Base-by-base conservation (phyloP, 2,329 filamentous ascomycete species). In the Colletotrichum liriopes region DNA sequence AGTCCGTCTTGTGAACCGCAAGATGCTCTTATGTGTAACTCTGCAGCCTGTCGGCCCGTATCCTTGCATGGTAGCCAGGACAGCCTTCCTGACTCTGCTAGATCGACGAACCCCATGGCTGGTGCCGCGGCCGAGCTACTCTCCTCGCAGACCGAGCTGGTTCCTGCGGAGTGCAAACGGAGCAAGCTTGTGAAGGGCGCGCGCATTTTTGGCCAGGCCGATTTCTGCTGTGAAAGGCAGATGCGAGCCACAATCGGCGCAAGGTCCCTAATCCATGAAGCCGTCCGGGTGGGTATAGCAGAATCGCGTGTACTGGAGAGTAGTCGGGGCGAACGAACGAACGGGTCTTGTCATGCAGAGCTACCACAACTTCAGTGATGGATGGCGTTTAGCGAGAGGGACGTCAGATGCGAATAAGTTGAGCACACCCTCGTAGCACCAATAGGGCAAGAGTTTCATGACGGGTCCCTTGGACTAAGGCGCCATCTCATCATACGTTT, bases 221-320 rank as follows among this genome's bases (percentile, higher is more conserved):
- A 26, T 58, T 64, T 32, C 49, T 60, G 47, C 59, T 60, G 43
- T 43, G 54, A 70, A 60, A 59, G 54, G 60, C 43, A 65, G 54
- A 72, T 72, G 65, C 65, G 70, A 64, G 60, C 65, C 70, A 72
- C 65, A 59, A 70, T n/a, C 66, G 65, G 52, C 47, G 70, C 66
- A 72, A 72, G n/a, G 65, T 43, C 41, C 65, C 70, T 70, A 61
- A 72, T 65, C 70, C 65, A 72, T 72, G 70, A 54, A 60, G 70
- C 23, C 29, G 54, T 49, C 65, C 65, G 59, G 66, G 70, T 70
- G 70, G 70, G 60, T 72, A 72, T 64, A 45, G 37, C 37, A 41
- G 35, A 29, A 52, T 12, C 18, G 32, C 32, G 51, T 41, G 64
- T 58, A 56, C 37, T 51, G 6, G 39, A 62, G 37, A 41, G 35